Evolutionary conservation across 257 asterid species (phyloP).

Genomic region (Lycium ferocissimum): DNA sequence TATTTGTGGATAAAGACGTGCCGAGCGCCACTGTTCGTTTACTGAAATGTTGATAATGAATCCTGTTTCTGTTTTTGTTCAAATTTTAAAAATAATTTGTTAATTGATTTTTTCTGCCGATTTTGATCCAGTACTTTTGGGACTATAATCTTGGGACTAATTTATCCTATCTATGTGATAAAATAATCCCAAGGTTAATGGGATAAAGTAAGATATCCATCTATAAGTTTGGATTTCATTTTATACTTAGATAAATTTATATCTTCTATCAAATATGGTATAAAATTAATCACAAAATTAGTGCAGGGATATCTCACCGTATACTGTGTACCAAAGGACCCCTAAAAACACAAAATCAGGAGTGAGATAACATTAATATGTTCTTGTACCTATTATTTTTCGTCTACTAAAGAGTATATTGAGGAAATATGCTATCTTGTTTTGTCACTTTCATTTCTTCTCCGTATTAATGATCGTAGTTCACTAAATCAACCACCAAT

Average conservation of each 20-base stretch:
- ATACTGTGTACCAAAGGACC: too few species aligned
- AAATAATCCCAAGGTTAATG: too few species aligned
- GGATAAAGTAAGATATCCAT: too few species aligned
- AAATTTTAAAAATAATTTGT: not conserved
- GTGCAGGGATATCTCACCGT: too few species aligned
- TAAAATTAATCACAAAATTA: too few species aligned
- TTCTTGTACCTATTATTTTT: not conserved
- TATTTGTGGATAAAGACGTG: not conserved
- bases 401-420: not conserved
- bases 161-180: too few species aligned
- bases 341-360: not conserved
- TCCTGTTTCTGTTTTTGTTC: not conserved
- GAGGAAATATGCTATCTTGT: not conserved
- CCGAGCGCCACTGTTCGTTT: not conserved
- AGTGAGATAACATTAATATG: not conserved
- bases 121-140: not conserved
- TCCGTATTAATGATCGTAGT: too few species aligned
- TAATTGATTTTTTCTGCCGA: not conserved
- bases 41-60: not conserved
- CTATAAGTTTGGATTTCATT: too few species aligned
- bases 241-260: too few species aligned
- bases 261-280: too few species aligned
- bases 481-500: too few species aligned
- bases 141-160: not conserved
- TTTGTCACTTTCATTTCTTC: not conserved